Percentiles rank a stretch among this genome's conserved stretches.
Evolutionary conservation across 306 rosid genomes (phyloP).

Genomic region (Spatholobus suberectus): DNA sequence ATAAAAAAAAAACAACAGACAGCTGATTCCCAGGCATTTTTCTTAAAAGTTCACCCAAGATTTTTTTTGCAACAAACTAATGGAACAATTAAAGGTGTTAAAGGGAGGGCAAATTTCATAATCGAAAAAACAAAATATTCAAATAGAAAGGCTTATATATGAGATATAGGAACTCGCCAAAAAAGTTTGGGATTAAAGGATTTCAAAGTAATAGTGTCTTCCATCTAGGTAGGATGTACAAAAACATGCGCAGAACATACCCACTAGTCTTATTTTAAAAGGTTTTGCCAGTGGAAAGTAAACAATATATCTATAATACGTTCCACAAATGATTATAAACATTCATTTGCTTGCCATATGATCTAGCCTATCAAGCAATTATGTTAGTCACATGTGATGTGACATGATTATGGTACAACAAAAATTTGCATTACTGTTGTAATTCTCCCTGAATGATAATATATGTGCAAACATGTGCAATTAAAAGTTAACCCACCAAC

Average conservation of each 20-base stretch:
- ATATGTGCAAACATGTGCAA: background rate
- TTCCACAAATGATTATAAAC: conserved; percentile 24
- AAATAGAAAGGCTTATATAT: conserved; percentile 20
- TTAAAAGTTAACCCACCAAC: conserved; percentile 70
- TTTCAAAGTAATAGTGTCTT: conserved; percentile 4
- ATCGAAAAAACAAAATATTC: conserved; percentile 20
- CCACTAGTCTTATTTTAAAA: background rate
- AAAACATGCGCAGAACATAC: conserved; percentile 10
- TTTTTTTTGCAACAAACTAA: conserved; percentile 13
- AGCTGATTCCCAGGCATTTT: conserved; percentile 21
- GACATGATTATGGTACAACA: conserved; percentile 19
- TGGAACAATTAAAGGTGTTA: conserved; percentile 16
- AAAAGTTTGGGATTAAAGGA: background rate
- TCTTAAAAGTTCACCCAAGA: conserved; percentile 7
- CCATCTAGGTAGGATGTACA: background rate
- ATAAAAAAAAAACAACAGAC: background rate
- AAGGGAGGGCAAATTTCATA: background rate
- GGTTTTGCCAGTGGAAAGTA: background rate
- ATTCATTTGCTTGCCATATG: conserved; percentile 10
- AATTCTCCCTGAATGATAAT: conserved; percentile 22
- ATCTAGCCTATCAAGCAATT: conserved; percentile 14
- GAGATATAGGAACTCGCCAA: conserved; percentile 18
- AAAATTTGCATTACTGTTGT: conserved; percentile 7
- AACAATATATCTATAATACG: background rate
- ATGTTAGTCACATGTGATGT: background rate